These are phyloP conservation scores for Desmodesmus armatus DNA, from an alignment of 139 green algal genomes.

Conservation along the genomic window DNA sequence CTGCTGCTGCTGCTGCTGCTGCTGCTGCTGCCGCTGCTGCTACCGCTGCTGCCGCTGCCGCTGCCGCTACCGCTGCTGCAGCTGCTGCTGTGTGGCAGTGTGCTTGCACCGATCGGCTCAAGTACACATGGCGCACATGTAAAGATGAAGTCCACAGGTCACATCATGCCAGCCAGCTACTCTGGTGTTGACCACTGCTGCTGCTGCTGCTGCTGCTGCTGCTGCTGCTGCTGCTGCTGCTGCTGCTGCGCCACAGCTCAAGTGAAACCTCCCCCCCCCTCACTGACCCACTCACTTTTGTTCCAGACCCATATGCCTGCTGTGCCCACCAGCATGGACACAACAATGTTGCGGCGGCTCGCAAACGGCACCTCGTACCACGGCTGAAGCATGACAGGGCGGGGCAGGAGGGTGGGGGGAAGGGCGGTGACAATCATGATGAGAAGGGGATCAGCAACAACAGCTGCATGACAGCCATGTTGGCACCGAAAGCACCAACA, in stretches of 20 bases:
- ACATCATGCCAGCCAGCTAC: not conserved
- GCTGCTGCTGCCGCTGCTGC: not conserved
- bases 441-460: no score
- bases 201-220: constrained; percentile 18
- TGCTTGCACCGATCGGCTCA: not conserved
- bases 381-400: no score
- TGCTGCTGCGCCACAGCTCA: not conserved
- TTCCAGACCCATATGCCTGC: constrained; percentile 60
- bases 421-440: no score
- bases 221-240: constrained; percentile 10
- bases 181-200: not conserved
- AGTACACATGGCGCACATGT: not conserved
- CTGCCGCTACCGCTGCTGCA: not conserved
- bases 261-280: no score
- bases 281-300: constrained; percentile 52
- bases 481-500: no score
- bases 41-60: not conserved
- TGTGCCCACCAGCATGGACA: constrained; percentile 55
- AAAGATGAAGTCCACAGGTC: not conserved
- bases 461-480: no score
- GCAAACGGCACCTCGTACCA: constrained; percentile 20
- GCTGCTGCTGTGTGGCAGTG: not conserved
- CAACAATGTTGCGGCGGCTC: constrained; percentile 58
- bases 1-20: not conserved
- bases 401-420: no score